Evolutionary conservation across 75 land plant genomes (phyloP), one percentile per base, ranked within the genome.

Genomic region (Selaginella tamariscina): DNA sequence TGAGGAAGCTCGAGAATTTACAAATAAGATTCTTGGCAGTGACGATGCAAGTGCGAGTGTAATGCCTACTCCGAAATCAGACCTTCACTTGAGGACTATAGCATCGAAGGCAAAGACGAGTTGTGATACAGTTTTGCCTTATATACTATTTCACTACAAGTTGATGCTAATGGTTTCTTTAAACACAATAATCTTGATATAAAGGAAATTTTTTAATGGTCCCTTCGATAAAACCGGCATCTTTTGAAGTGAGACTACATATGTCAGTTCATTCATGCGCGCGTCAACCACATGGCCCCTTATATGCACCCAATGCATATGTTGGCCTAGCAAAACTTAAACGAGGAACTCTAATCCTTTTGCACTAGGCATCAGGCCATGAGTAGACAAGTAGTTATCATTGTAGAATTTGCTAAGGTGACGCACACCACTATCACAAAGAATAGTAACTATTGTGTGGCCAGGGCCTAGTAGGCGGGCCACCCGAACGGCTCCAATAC

Each of bases 401-500:
- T 82, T 79, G 69, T 80, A 79, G 32, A 95, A 87, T 68, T 95
- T 95, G 75, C 92, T 95, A 30, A 95, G 71, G 78, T 95, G 99
- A 44, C 99, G 81, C 78, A 85, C 81, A 31, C 99, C 99, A 76
- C 88, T 85, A 70, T 95, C 99, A 75, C 99, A 95, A 2, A 95
- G 72, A 77, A 95, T 95, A 0, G 99, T 95, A 9, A 95, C 97
- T 33, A 95, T 91, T 22, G 85, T 91, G 67, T 95, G 87, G 8
- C 99, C 99, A 24, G 99, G 96, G 55, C 99, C 99, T n/a, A 95
- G 56, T 32, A 64, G 26, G 32, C 76, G 71, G 54, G 99, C 99
- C 31, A 84, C 80, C 55, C 81, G 78, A 0, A 87, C 88, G 24
- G 99, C 99, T 65, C 99, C 99, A 55, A 95, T 92, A 73, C 99